Percentiles rank a stretch among this genome's conserved stretches.
Evolutionary conservation across 1,139 yeast genomes (phyloP).

Genomic region (Geotrichum siamense): DNA sequence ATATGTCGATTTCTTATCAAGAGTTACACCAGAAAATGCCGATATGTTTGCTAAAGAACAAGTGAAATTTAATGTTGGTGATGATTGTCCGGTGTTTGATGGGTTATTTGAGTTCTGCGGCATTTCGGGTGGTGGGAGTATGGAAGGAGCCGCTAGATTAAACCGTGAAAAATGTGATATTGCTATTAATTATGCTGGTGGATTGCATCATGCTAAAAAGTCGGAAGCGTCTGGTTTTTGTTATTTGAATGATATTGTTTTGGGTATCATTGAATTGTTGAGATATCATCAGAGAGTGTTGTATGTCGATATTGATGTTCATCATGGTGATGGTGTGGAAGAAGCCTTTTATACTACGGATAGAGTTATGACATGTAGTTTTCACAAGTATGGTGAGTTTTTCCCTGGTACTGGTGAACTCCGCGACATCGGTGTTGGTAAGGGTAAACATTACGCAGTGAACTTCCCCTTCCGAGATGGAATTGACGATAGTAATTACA

Average conservation of each 20-base stretch:
- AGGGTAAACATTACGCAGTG: constrained; percentile 79
- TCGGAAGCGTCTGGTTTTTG: constrained; percentile 95
- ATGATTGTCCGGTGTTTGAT: constrained; percentile 95
- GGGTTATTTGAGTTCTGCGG: constrained; percentile 94
- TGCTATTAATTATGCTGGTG: constrained; percentile 96
- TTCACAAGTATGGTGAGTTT: constrained; percentile 94
- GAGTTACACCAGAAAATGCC: constrained; percentile 92
- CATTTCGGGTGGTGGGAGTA: constrained; percentile 90
- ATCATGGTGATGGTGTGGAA: constrained; percentile 98
- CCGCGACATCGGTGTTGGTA: constrained; percentile 82
- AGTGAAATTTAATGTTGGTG: constrained; percentile 91
- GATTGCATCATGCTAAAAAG: constrained; percentile 94
- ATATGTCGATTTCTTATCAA: constrained; percentile 83
- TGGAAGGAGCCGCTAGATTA: constrained; percentile 94
- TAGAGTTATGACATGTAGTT: constrained; percentile 94
- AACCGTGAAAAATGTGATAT: constrained; percentile 92
- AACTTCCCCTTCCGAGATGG: constrained; percentile 91
- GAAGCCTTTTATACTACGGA: constrained; percentile 96
- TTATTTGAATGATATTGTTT: constrained; percentile 80
- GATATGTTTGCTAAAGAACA: constrained; percentile 89
- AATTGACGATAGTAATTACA: constrained; percentile 82
- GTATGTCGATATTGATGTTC: constrained; percentile 92
- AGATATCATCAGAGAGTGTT: constrained; percentile 93
- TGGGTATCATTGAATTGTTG: constrained; percentile 82
- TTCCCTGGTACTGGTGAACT: constrained; percentile 95